These are phyloP conservation scores for Adenanthera pavonina DNA, from an alignment of 306 rosid genomes.

Conservation along the genomic window DNA sequence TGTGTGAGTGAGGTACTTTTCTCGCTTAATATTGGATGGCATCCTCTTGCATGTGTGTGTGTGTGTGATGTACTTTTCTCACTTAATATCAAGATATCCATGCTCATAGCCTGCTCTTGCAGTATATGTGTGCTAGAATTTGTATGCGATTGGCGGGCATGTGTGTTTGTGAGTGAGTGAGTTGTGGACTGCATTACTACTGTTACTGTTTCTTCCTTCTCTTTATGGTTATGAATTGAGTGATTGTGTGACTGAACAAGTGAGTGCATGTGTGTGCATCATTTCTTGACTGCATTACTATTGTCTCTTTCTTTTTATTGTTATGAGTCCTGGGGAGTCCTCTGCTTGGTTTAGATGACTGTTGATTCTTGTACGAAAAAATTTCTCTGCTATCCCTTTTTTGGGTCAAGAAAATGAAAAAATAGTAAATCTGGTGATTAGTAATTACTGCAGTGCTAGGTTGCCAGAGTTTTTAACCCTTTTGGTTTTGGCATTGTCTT, in stretches of 20 bases:
- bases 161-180: background rate
- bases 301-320: background rate
- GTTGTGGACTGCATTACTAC: background rate
- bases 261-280: background rate
- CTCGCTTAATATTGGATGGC: slow-evolving; percentile 13
- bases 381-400: background rate
- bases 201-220: background rate
- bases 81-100: background rate
- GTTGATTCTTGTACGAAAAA: background rate
- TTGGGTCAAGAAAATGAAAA: background rate
- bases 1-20: slow-evolving; percentile 92
- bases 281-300: background rate
- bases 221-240: slow-evolving; percentile 5
- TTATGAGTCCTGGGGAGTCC: background rate
- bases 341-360: background rate
- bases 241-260: background rate
- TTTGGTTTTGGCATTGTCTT: background rate
- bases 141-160: background rate
- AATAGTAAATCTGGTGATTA: background rate
- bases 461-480: background rate
- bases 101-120: background rate
- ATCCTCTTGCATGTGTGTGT: background rate
- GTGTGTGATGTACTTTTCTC: background rate
- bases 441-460: background rate
- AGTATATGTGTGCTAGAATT: background rate